Base-by-base conservation (phyloP, 164 flowering plant genomes). In the Macadamia tetraphylla region DNA sequence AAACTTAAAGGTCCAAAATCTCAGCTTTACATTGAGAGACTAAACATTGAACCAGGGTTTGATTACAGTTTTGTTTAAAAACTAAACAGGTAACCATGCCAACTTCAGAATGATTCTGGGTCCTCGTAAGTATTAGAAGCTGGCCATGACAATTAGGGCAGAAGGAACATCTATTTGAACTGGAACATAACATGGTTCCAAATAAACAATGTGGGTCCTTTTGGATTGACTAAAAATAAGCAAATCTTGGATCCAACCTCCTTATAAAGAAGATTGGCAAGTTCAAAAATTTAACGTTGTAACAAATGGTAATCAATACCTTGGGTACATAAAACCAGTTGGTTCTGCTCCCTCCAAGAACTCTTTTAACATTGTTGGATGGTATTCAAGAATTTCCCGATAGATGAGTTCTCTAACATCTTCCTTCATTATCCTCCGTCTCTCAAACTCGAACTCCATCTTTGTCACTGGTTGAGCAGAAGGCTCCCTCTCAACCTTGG, bases 391-490 rank as follows among this genome's bases (percentile, higher is more conserved):
- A 70, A 79, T 92, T 76, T 92, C 99, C 60, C 94, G 77, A 65
- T 92, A 94, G 32, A 94, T 92, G 59, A 94, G 88, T 77, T 94
- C 99, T 32, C 96, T 75, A 13, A 94, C 94, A 77, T 94, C 99
- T 70, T 92, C 99, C 71, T 94, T 94, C 6, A 91, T 90, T 68
- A 94, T 80, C 80, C 97, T 90, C 57, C 98, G 78, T 56, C 98
- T 84, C 84, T 94, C 98, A 80, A 94, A 94, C 72, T 94, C 98
- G 75, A 94, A 94, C 73, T 94, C 98, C 96, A 94, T 82, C 76
- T 92, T 94, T 10, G 98, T 87, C 42, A 94, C 91, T 18, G 97
- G 97, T 73, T 92, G 98, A 67, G 98, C 87, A 69, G 92, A 89
- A 64, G 97, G 99, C 74, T 94, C 99, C 76, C 98, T 89, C 78